These are phyloP conservation scores for Zopfia rhizophila DNA, from an alignment of 2,329 filamentous ascomycete genomes.

Conservation along the genomic window DNA sequence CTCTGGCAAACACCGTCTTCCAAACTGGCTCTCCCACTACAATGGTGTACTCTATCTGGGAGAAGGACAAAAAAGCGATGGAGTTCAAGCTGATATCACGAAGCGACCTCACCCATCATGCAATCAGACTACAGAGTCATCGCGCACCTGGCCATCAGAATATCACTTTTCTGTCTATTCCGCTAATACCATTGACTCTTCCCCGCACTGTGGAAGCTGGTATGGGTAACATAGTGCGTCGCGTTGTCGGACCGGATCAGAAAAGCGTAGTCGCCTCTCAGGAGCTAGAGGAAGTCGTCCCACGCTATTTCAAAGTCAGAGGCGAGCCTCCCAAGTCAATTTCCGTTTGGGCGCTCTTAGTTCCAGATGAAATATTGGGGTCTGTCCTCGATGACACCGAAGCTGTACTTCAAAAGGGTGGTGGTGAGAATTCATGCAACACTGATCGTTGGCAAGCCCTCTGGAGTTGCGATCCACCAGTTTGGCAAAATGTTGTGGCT, in stretches of 20 bases:
- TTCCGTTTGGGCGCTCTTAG: slow-evolving; percentile 78
- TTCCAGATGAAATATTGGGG: slow-evolving; percentile 54
- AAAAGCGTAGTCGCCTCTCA: slow-evolving; percentile 70
- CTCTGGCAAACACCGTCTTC: slow-evolving; percentile 82
- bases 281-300: slow-evolving; percentile 75
- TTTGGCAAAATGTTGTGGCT: slow-evolving; percentile 33
- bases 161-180: slow-evolving; percentile 20
- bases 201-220: slow-evolving; percentile 71
- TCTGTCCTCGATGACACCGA: neutral
- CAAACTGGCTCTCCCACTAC: slow-evolving; percentile 66
- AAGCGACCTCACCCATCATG: slow-evolving; percentile 27
- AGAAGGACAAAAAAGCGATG: slow-evolving; percentile 22
- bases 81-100: slow-evolving; percentile 23
- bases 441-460: slow-evolving; percentile 24
- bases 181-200: slow-evolving; percentile 71
- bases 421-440: neutral
- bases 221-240: slow-evolving; percentile 82
- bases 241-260: slow-evolving; percentile 61
- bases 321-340: slow-evolving; percentile 59
- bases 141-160: slow-evolving; percentile 3
- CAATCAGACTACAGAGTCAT: slow-evolving; percentile 22
- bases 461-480: slow-evolving; percentile 33
- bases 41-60: slow-evolving; percentile 40
- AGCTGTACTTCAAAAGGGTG: neutral
- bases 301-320: slow-evolving; percentile 63